Conservation (phyloP, 768 basidiomycete genomes). For the Mycena maculata region DNA sequence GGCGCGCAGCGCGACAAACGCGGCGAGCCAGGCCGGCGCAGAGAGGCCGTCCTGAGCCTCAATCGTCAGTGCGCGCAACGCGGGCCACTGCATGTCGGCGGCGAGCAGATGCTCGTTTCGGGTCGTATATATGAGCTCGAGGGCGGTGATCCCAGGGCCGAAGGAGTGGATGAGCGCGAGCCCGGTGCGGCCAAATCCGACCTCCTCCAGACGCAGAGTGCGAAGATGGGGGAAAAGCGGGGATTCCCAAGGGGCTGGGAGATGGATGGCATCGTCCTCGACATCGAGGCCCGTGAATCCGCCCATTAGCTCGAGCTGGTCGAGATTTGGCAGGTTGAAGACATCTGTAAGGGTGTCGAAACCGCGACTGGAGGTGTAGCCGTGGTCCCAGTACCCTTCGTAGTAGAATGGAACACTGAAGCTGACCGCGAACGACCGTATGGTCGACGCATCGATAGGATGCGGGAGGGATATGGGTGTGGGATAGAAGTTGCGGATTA, state of each 20-base stretch:
- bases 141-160: neutral
- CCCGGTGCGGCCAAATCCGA: neutral
- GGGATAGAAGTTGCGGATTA: neutral
- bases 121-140: conserved; percentile 5
- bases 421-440: conserved; percentile 5
- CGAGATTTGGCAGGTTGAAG: conserved; percentile 16
- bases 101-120: neutral
- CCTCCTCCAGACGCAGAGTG: conserved; percentile 9
- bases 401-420: neutral
- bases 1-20: neutral
- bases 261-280: neutral
- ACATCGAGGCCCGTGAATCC: neutral
- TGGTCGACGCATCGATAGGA: neutral
- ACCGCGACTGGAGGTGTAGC: neutral
- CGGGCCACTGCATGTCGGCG: neutral
- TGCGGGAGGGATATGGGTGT: no score
- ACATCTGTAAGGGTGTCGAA: neutral
- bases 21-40: neutral
- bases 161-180: conserved; percentile 5
- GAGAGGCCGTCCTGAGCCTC: neutral
- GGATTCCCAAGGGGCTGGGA: conserved; percentile 3
- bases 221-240: conserved; percentile 7
- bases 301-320: conserved; percentile 13
- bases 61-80: neutral
- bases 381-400: neutral